Conservation (phyloP, 768 basidiomycete species). For the Candolleomyces efflorescens region DNA sequence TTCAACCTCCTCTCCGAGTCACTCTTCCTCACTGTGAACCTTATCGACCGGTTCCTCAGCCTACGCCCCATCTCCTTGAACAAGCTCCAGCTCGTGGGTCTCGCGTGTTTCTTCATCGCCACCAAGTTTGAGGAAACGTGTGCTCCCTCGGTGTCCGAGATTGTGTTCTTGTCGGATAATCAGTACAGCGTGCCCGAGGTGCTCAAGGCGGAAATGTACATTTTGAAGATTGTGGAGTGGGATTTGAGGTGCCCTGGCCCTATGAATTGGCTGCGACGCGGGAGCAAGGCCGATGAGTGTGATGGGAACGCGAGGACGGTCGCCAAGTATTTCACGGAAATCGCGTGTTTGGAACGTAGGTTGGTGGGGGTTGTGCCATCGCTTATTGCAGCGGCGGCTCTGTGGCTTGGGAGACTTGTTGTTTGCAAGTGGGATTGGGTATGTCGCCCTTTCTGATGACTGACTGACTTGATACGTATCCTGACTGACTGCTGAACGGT, state of each 20-base stretch:
- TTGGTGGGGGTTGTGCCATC: conserved; percentile 81
- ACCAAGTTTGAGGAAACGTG: conserved; percentile 97
- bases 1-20: conserved; percentile 94
- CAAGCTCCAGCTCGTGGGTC: conserved; percentile 94
- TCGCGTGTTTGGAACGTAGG: conserved; percentile 84
- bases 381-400: conserved; percentile 80
- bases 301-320: conserved; percentile 88
- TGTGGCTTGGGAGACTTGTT: conserved; percentile 86
- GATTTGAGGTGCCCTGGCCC: conserved; percentile 94
- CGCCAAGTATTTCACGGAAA: conserved; percentile 93
- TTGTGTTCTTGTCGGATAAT: conserved; percentile 82
- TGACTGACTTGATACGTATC: too few species aligned
- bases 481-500: too few species aligned
- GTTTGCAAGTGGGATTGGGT: conserved; percentile 88
- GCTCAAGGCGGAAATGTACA: conserved; percentile 74
- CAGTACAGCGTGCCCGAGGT: conserved; percentile 81
- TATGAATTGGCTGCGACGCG: conserved; percentile 85
- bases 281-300: conserved; percentile 96
- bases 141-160: conserved; percentile 86
- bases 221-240: conserved; percentile 90
- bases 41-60: conserved; percentile 81
- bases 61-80: conserved; percentile 78
- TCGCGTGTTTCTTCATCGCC: conserved; percentile 90
- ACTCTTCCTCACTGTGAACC: conserved; percentile 90
- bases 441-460: too few species aligned